Evolutionary conservation across 306 rosid species (phyloP).

Genomic region (Sophora flavescens): DNA sequence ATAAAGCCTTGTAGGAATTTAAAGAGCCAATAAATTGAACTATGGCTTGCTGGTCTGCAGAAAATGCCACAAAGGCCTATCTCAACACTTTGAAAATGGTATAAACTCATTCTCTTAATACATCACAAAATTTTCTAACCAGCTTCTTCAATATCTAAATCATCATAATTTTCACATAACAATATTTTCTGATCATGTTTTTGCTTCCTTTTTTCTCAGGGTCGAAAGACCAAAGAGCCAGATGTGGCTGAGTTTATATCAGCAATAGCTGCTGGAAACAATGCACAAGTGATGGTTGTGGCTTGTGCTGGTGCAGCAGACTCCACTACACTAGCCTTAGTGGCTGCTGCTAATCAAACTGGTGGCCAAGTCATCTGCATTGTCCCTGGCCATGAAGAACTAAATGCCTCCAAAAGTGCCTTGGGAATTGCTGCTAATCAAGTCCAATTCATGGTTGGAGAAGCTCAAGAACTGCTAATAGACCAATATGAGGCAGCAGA

Average conservation of each 20-base stretch:
- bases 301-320: constrained; percentile 64
- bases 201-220: constrained; percentile 42
- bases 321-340: constrained; percentile 64
- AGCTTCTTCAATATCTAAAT: constrained; percentile 11
- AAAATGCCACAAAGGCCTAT: constrained; percentile 96
- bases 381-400: constrained; percentile 50
- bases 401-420: constrained; percentile 53
- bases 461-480: constrained; percentile 47
- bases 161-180: background rate
- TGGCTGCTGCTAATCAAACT: constrained; percentile 77
- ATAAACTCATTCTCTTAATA: constrained; percentile 40
- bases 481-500: constrained; percentile 60
- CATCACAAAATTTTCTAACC: background rate
- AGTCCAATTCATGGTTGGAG: constrained; percentile 75
- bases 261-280: constrained; percentile 85
- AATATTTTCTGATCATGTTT: background rate
- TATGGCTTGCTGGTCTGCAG: constrained; percentile 96
- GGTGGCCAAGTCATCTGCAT: constrained; percentile 70
- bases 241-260: constrained; percentile 85
- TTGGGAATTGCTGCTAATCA: constrained; percentile 51
- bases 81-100: constrained; percentile 90
- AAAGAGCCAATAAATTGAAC: constrained; percentile 13
- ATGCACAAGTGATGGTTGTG: constrained; percentile 77
- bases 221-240: constrained; percentile 67
- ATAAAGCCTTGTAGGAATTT: background rate